Conservation (phyloP, 352 stramenopile genomes). For the Elongisporangium anandrum region DNA sequence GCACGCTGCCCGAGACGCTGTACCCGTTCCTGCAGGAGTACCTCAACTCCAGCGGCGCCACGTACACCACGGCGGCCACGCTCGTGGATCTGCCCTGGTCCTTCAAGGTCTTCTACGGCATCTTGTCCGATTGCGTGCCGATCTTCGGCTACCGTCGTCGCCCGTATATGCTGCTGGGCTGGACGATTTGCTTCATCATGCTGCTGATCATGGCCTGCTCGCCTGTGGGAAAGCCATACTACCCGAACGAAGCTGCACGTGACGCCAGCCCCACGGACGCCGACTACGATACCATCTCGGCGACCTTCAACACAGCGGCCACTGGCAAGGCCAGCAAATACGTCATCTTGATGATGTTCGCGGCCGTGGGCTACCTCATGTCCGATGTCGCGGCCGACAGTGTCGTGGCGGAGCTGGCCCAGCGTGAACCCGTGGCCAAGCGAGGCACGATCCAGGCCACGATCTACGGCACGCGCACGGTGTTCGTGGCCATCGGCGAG, state of each 20-base stretch:
- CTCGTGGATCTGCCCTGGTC: conserved; percentile 49
- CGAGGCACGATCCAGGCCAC: conserved; percentile 52
- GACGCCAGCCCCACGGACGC: conserved; percentile 16
- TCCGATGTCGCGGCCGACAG: conserved; percentile 41
- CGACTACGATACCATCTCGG: background rate
- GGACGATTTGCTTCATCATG: conserved; percentile 37
- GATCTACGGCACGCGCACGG: conserved; percentile 33
- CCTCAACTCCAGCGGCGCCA: conserved; percentile 44
- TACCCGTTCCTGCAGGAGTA: conserved; percentile 55
- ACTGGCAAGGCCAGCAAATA: conserved; percentile 10
- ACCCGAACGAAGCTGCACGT: conserved; percentile 16
- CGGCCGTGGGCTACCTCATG: conserved; percentile 37
- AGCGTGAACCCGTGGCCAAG: conserved; percentile 44
- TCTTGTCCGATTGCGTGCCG: conserved; percentile 52
- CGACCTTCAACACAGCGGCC: background rate
- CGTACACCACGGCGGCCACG: conserved; percentile 39
- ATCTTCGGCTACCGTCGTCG: conserved; percentile 55
- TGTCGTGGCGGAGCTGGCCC: conserved; percentile 48
- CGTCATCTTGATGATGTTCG: conserved; percentile 42
- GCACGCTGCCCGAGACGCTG: conserved; percentile 33
- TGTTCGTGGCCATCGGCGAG: conserved; percentile 32
- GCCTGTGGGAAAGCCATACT: conserved; percentile 54
- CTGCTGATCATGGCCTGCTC: conserved; percentile 43
- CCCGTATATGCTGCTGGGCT: conserved; percentile 61
- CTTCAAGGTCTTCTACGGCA: conserved; percentile 61